Conservation (phyloP, 1,139 yeast species). For the Scheffersomyces segobiensis region DNA sequence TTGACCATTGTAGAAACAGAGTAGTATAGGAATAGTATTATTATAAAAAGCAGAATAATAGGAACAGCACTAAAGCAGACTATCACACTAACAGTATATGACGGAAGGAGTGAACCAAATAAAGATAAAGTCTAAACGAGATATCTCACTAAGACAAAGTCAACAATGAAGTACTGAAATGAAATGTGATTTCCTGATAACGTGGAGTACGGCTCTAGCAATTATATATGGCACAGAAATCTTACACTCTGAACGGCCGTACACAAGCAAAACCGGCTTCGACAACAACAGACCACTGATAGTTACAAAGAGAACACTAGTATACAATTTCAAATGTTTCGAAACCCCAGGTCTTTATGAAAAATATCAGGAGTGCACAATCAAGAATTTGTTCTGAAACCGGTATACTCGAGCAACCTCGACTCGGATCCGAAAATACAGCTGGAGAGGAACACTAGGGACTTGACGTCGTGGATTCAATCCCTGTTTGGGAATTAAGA, state of each 20-base stretch:
- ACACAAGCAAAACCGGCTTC: neutral
- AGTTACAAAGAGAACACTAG: neutral
- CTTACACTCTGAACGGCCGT: neutral
- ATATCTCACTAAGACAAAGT: neutral
- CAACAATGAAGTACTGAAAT: neutral
- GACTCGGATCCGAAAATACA: neutral
- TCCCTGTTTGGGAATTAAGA: neutral
- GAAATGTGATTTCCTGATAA: neutral
- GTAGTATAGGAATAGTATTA: neutral
- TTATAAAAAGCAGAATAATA: neutral
- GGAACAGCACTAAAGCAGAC: neutral
- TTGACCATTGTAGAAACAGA: neutral
- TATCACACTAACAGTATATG: neutral
- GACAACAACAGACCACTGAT: neutral
- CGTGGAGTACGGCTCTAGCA: neutral
- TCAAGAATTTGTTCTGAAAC: neutral
- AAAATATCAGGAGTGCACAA: neutral
- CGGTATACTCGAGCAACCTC: neutral
- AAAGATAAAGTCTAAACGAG: neutral
- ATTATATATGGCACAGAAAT: neutral
- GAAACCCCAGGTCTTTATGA: neutral
- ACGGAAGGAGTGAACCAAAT: neutral
- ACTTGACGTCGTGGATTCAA: neutral
- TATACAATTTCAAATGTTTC: neutral
- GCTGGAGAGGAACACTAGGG: neutral